Conservation (phyloP, 164 flowering plant genomes). For the Protea cynaroides region DNA sequence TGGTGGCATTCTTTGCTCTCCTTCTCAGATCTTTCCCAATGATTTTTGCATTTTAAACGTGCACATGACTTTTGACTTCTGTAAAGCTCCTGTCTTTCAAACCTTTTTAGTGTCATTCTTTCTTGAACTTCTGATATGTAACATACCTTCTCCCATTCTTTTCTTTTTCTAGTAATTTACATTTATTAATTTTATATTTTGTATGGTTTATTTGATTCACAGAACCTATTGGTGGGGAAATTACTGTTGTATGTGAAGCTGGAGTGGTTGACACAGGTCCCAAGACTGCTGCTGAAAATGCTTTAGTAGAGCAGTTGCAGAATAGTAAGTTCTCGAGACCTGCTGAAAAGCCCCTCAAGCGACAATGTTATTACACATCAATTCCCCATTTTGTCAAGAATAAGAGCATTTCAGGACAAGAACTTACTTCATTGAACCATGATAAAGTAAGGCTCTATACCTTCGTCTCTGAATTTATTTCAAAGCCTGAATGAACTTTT, state of each 20-base stretch:
- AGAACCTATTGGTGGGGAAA: constrained; percentile 96
- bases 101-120: not conserved
- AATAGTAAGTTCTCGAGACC: constrained; percentile 40
- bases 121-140: not conserved
- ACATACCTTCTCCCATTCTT: no score
- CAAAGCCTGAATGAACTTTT: not conserved
- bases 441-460: constrained; percentile 58
- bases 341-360: constrained; percentile 28
- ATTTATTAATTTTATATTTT: not conserved
- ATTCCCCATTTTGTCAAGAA: constrained; percentile 73
- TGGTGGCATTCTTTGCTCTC: no score
- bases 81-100: not conserved
- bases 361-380: constrained; percentile 70
- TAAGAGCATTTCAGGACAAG: constrained; percentile 56
- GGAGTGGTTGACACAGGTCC: constrained; percentile 34
- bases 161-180: not conserved
- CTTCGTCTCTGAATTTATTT: not conserved
- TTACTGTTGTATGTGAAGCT: constrained; percentile 58
- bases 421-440: constrained; percentile 79
- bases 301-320: constrained; percentile 59
- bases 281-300: constrained; percentile 56
- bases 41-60: not conserved
- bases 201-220: constrained; percentile 10
- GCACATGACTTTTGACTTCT: not conserved
- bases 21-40: no score